Evolutionary conservation across 495 filamentous ascomycete genomes (phyloP), one percentile per base, ranked within the genome.

Genomic region (Tricharina praecox): DNA sequence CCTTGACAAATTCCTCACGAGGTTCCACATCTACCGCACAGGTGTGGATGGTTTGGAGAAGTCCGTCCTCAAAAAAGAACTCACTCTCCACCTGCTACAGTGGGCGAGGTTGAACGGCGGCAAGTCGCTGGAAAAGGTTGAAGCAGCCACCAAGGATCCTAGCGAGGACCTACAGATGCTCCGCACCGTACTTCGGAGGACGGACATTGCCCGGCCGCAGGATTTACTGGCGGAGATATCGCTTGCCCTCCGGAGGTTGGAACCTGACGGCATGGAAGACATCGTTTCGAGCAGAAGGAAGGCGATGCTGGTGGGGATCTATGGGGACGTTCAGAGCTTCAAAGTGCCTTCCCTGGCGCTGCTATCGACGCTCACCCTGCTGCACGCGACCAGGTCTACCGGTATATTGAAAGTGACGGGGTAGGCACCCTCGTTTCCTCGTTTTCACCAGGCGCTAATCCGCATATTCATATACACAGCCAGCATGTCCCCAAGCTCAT

Each of bases 401-500:
- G 56, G 56, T 19, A 40, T 59, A 21, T 35, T 59, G 26, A 59
- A 58, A 47, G 48, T 55, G 45, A 51, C 56, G 49, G 56, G 56
- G 56, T 59, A 58, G 24, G 50, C 42, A 43, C 43, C 43, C 45
- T 19, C 20, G 10, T 13, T 24, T 43, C 26, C 21, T 23, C 23
- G 13, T 47, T 48, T 15, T 35, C 36, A 21, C 20, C 37, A 47
- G 11, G 11, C 34, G 19, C 44, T 15, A 18, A 25, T 42, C 28
- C 26, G 32, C 23, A 39, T 38, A 35, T n/a, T 39, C 41, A 21
- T 33, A 36, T 18, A 49, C 4, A 50, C 51, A 59, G 56, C 38
- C 58, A 59, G 56, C 58, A 59, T 16, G 56, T 59, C 13, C 56
- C 56, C 23, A 59, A 58, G 40, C 33, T 59, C 2, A 37, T 59